phyloP scores from a whole-genome alignment of 345 rosid species.

The Camelina laxa region DNA sequence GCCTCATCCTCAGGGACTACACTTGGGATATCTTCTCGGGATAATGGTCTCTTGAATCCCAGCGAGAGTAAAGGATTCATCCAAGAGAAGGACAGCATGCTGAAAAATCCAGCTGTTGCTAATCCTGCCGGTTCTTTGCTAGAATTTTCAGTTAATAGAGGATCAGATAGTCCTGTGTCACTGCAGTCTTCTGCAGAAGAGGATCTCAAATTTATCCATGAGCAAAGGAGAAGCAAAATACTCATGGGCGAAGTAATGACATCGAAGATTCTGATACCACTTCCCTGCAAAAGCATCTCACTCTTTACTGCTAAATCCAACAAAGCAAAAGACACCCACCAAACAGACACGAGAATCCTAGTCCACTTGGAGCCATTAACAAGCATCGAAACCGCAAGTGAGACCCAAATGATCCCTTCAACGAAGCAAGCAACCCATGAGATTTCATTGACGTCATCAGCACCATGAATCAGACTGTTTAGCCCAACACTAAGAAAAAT shows the following conservation, averaged over 20 bases:
- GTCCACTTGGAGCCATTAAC: slow-evolving; percentile 55
- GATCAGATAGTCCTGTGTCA: slow-evolving; percentile 51
- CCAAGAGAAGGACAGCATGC: slow-evolving; percentile 67
- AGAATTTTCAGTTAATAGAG: slow-evolving; percentile 48
- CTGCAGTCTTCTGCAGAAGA: slow-evolving; percentile 17
- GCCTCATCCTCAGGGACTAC: slow-evolving; percentile 68
- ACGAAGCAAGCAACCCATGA: slow-evolving; percentile 49
- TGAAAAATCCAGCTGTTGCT: slow-evolving; percentile 54
- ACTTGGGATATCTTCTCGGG: slow-evolving; percentile 62
- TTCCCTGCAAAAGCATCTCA: slow-evolving; percentile 44
- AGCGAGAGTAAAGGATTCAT: slow-evolving; percentile 60
- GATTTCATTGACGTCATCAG: slow-evolving; percentile 11
- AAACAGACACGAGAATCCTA: slow-evolving; percentile 49
- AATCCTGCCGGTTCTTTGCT: slow-evolving; percentile 38
- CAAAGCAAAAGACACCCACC: slow-evolving; percentile 74
- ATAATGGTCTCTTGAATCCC: slow-evolving; percentile 65
- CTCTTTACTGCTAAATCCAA: slow-evolving; percentile 54
- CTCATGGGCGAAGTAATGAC: slow-evolving; percentile 53
- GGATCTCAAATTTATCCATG: slow-evolving; percentile 48
- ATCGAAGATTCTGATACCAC: slow-evolving; percentile 46
- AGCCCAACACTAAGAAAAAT: slow-evolving; percentile 47
- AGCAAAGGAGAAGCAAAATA: slow-evolving; percentile 62
- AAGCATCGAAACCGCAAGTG: slow-evolving; percentile 64
- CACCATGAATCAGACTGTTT: slow-evolving; percentile 41
- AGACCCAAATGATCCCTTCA: slow-evolving; percentile 66